Percentiles rank a stretch among this genome's conserved stretches.
phyloP scores from a whole-genome alignment of 2,329 filamentous ascomycete species.

The Colletotrichum sp. region DNA sequence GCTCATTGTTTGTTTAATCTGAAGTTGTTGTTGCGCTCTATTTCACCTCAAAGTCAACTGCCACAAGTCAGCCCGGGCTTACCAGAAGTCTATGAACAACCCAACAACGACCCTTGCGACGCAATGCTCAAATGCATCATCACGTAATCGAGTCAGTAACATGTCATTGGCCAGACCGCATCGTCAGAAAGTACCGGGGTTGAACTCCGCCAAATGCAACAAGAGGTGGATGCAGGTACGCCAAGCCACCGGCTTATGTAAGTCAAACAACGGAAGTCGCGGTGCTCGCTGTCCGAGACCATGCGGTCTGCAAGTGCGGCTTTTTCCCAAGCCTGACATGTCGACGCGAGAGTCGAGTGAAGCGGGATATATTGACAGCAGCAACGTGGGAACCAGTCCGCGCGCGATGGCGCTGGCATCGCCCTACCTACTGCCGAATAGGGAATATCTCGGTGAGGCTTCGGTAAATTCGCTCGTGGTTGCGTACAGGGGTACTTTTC shows the following conservation, averaged over 20 bases:
- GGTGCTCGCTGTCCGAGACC: neutral
- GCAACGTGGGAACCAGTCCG: neutral
- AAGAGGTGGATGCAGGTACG: neutral
- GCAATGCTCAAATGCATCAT: neutral
- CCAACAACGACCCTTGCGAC: neutral
- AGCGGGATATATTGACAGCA: neutral
- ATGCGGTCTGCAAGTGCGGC: neutral
- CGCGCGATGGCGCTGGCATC: neutral
- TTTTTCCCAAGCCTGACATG: neutral
- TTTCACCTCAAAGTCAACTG: neutral
- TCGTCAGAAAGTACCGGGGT: neutral
- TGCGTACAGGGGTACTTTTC: neutral
- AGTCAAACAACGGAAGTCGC: constrained; percentile 8
- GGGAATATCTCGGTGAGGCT: neutral
- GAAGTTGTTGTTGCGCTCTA: neutral
- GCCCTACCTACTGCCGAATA: neutral
- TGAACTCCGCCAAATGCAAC: neutral
- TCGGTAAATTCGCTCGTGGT: neutral
- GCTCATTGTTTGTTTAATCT: neutral
- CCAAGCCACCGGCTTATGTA: constrained; percentile 3
- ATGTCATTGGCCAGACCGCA: constrained; percentile 6
- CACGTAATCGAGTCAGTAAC: constrained; percentile 6
- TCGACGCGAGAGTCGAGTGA: neutral
- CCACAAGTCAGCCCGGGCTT: neutral
- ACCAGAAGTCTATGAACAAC: neutral